These are phyloP conservation scores for Tetradesmus lagerheimii DNA, from an alignment of 139 green algal genomes.

Conservation along the genomic window DNA sequence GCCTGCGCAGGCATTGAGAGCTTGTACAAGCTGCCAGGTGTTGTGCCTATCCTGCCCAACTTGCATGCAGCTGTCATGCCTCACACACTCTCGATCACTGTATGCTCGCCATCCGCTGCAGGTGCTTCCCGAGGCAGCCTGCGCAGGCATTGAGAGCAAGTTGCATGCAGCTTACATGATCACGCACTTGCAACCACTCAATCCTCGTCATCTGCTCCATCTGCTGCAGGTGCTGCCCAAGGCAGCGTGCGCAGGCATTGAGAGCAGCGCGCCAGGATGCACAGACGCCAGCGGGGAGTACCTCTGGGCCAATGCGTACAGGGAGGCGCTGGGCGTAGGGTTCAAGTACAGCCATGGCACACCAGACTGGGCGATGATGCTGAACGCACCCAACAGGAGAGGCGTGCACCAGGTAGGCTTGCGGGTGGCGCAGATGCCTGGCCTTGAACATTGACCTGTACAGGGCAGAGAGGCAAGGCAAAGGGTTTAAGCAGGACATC, in stretches of 20 bases:
- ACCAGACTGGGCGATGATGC: constrained; percentile 26
- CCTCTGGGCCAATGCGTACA: constrained; percentile 28
- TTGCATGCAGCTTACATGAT: neutral
- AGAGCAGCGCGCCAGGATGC: constrained; percentile 22
- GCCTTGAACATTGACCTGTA: no score
- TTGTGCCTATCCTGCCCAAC: no score
- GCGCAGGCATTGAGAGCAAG: no score
- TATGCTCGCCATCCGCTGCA: neutral
- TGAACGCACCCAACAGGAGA: constrained; percentile 36
- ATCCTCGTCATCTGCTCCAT: neutral
- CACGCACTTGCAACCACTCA: neutral
- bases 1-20: no score
- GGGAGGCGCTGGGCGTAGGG: neutral
- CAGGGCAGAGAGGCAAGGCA: no score
- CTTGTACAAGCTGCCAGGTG: no score
- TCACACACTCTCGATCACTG: no score
- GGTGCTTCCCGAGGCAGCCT: neutral
- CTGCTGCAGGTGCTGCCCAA: constrained; percentile 34
- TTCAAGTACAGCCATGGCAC: neutral
- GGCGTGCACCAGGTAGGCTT: constrained; percentile 12
- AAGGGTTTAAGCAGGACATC: no score
- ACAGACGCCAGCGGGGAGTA: constrained; percentile 7
- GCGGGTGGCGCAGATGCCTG: neutral
- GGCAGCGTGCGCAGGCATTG: constrained; percentile 13
- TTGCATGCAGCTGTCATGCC: no score